A percentile compares a stretch with the other conserved stretches of the same genome.
Evolutionary conservation across 2,329 filamentous ascomycete species (phyloP).

Genomic region (Westerdykella aurantiaca): DNA sequence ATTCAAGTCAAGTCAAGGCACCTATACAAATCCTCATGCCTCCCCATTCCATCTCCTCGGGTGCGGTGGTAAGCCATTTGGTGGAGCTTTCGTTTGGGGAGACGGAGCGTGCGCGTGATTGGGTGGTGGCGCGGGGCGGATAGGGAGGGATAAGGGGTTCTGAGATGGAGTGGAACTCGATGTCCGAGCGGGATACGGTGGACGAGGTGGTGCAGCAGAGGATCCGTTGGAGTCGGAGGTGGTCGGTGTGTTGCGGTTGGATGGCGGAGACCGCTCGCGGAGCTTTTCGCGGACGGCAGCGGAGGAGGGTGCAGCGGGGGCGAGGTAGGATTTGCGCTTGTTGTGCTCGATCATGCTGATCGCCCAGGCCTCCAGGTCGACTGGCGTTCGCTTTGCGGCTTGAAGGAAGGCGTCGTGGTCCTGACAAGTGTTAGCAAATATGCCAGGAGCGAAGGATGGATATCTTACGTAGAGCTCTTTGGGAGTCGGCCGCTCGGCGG

Average conservation of each 20-base stretch:
- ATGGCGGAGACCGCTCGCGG: conserved; percentile 25
- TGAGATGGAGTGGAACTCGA: conserved; percentile 34
- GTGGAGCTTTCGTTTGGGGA: conserved; percentile 19
- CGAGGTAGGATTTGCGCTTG: conserved; percentile 90
- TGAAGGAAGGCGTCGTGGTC: conserved; percentile 92
- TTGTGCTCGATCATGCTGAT: conserved; percentile 89
- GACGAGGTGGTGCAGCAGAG: conserved; percentile 28
- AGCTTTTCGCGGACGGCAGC: conserved; percentile 45
- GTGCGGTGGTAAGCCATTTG: conserved; percentile 22
- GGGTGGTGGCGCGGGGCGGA: conserved; percentile 40
- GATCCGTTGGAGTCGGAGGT: conserved; percentile 20
- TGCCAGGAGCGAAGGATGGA: background rate
- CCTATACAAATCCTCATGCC: conserved; percentile 11
- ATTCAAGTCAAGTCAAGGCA: background rate
- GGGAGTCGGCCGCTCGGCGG: conserved; percentile 83
- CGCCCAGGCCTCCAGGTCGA: conserved; percentile 90
- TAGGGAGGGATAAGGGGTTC: conserved; percentile 41
- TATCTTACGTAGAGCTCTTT: conserved; percentile 81
- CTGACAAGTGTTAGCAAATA: conserved; percentile 43
- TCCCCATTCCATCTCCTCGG: conserved; percentile 32
- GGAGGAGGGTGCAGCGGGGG: conserved; percentile 69
- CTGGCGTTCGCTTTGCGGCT: conserved; percentile 91
- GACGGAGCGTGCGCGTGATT: conserved; percentile 9
- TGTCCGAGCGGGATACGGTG: conserved; percentile 40
- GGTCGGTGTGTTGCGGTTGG: conserved; percentile 19